These are phyloP conservation scores for Globisporangium parvum DNA, from an alignment of 352 stramenopile species.

Conservation along the genomic window DNA sequence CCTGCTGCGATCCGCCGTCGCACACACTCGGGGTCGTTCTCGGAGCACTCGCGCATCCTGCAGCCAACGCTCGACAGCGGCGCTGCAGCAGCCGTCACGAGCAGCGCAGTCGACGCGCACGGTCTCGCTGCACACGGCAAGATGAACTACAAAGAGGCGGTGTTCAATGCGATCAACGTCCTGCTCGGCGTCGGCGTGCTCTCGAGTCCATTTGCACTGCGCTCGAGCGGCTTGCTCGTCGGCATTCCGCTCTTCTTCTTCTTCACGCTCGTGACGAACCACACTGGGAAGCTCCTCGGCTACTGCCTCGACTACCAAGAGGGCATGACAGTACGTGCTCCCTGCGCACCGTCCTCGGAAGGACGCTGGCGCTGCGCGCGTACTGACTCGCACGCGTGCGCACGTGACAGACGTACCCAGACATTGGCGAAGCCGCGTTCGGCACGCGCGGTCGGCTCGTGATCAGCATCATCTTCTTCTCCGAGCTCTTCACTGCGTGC, in stretches of 20 bases:
- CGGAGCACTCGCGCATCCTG: slow-evolving; percentile 34
- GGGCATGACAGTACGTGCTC: slow-evolving; percentile 56
- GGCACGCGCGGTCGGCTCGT: slow-evolving; percentile 58
- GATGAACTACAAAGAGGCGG: slow-evolving; percentile 65
- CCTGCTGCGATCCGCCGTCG: slow-evolving; percentile 29
- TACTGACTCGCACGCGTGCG: not conserved
- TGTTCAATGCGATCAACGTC: slow-evolving; percentile 86
- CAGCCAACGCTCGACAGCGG: slow-evolving; percentile 10
- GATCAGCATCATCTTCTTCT: slow-evolving; percentile 79
- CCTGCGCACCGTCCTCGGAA: too few relatives aligned
- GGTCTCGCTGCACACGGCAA: slow-evolving; percentile 26
- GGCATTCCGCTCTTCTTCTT: slow-evolving; percentile 74
- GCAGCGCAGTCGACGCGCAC: not conserved
- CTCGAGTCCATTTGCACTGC: slow-evolving; percentile 78
- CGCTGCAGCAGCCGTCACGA: not conserved
- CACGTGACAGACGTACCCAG: slow-evolving; percentile 64
- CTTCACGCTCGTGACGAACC: slow-evolving; percentile 81
- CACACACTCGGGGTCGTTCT: slow-evolving; percentile 34
- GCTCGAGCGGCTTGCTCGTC: slow-evolving; percentile 67
- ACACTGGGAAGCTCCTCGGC: slow-evolving; percentile 80
- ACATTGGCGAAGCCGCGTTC: slow-evolving; percentile 80
- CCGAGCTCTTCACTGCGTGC: slow-evolving; percentile 73
- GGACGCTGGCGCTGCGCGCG: not conserved
- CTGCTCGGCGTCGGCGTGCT: slow-evolving; percentile 81
- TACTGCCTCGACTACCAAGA: slow-evolving; percentile 78